Evolutionary conservation across 2,329 filamentous ascomycete genomes (phyloP), one percentile per base, ranked within the genome.

Genomic region (Claviceps sp.): DNA sequence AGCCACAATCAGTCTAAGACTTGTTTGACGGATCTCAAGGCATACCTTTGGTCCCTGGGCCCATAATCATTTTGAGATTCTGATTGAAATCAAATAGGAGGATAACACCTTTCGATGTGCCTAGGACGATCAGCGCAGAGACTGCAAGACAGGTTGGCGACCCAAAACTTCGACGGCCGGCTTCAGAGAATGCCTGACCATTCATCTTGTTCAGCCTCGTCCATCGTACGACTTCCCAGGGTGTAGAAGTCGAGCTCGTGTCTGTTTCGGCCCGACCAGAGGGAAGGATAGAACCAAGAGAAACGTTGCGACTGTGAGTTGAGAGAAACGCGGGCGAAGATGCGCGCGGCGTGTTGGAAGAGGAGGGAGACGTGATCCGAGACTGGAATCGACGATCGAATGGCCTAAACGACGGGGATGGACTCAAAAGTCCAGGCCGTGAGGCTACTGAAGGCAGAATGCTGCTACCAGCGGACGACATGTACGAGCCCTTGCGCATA

Each of bases 171-270:
- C 93, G 84, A 70, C 83, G 93, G 38, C 90, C 93, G 44, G 84
- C 79, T 67, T 98, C 94, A 2, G 91, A 95, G 66, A 97, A 97
- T 3, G 87, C 82, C 66, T 97, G 88, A 0, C 81, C 82, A 24
- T 88, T 89, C 56, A 98, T 80, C 66, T 94, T 97, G 62, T 84
- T 87, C 53, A 98, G 71, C 63, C 86, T 93, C 1, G 88, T 97
- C 94, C 94, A 98, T 63, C 90, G 79, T 54, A 98, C 86, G 51
- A 97, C 89, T 62, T 98, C 93, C 94, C 93, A 98, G 2, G 93
- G 93, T 5, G 87, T 82, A 51, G 88, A 82, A 3, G 82, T 77
- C 1, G 82, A 11, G 4, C 30, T 81, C 5, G 42, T 44, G 57
- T 91, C 86, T 22, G 77, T 73, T 47, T 86, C 85, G 50, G 81